phyloP scores from a whole-genome alignment of 768 basidiomycete species.

The Termitomyces sp. region DNA sequence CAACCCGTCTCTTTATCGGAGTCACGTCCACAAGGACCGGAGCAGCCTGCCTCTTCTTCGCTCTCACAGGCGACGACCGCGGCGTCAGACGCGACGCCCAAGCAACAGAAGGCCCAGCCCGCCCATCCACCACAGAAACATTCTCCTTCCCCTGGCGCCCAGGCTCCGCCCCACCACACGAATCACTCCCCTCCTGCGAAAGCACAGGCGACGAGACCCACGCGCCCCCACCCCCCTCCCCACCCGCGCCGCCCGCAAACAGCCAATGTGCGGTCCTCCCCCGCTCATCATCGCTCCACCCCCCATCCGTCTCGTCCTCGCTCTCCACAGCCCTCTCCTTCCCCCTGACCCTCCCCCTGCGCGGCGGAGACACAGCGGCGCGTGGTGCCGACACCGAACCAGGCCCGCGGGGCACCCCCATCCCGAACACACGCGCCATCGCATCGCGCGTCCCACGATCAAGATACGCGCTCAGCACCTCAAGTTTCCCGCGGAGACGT shows the following conservation, averaged over 20 bases:
- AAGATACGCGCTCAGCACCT: conserved; percentile 39
- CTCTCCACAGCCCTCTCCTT: conserved; percentile 19
- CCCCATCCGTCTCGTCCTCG: conserved; percentile 27
- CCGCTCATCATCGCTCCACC: conserved; percentile 43
- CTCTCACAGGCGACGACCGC: conserved; percentile 13
- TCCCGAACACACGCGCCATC: conserved; percentile 28
- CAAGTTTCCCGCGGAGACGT: conserved; percentile 36
- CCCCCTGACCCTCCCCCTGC: conserved; percentile 16
- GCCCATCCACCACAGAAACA: neutral
- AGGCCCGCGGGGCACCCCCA: conserved; percentile 7
- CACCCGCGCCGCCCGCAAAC: conserved; percentile 40
- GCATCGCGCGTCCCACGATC: conserved; percentile 25
- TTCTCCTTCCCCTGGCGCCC: neutral
- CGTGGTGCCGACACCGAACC: no score
- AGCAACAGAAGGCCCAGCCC: conserved; percentile 3
- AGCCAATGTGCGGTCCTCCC: conserved; percentile 51
- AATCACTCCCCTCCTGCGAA: conserved; percentile 1
- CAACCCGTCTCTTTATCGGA: neutral
- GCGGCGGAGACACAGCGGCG: neutral
- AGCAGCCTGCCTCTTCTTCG: neutral
- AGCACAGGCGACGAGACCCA: conserved; percentile 15
- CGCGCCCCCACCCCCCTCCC: conserved; percentile 26
- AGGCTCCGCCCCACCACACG: neutral
- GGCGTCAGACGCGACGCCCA: conserved; percentile 16
- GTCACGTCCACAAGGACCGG: conserved; percentile 1